A percentile compares a stretch with the other conserved stretches of the same genome.
Evolutionary conservation across 2,329 filamentous ascomycete species (phyloP).

Genomic region (Gaeumannomyces sp.): DNA sequence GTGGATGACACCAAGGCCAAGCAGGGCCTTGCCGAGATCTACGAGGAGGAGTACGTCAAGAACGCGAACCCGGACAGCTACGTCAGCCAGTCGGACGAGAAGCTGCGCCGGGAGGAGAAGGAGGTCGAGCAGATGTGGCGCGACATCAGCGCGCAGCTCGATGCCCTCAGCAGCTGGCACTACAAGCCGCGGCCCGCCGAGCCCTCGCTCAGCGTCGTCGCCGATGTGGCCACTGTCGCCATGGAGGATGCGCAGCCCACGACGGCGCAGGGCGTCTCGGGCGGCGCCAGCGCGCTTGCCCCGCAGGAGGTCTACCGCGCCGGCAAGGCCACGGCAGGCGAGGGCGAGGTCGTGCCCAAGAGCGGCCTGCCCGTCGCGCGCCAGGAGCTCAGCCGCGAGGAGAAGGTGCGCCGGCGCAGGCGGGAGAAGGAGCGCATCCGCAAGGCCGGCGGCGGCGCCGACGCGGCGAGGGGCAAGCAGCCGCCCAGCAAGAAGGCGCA

Average conservation of each 20-base stretch:
- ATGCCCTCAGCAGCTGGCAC: conserved; percentile 87
- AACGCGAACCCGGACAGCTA: conserved; percentile 71
- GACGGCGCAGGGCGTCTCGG: conserved; percentile 66
- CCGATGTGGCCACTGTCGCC: conserved; percentile 82
- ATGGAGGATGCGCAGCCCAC: conserved; percentile 95
- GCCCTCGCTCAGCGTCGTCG: conserved; percentile 76
- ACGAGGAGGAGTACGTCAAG: conserved; percentile 86
- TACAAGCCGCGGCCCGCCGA: conserved; percentile 86
- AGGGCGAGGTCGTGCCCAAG: conserved; percentile 70
- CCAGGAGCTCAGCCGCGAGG: conserved; percentile 83
- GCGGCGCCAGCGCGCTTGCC: conserved; percentile 69
- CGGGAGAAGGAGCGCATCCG: conserved; percentile 80
- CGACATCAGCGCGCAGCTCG: conserved; percentile 71
- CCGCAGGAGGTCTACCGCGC: conserved; percentile 91
- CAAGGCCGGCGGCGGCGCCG: conserved; percentile 43
- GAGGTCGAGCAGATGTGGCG: conserved; percentile 82
- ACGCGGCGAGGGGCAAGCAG: conserved; percentile 37
- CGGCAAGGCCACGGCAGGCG: conserved; percentile 56
- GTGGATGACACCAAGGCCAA: conserved; percentile 83
- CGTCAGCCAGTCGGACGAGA: conserved; percentile 76
- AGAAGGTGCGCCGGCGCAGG: conserved; percentile 69
- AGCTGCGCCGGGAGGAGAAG: conserved; percentile 71
- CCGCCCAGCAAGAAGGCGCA: conserved; percentile 53
- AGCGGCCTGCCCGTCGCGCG: conserved; percentile 70
- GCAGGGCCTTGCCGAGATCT: conserved; percentile 83